A percentile compares a stretch with the other conserved stretches of the same genome.
These are phyloP conservation scores for Ophiostoma sp. DNA, from an alignment of 2,329 filamentous ascomycete genomes.

Conservation along the genomic window DNA sequence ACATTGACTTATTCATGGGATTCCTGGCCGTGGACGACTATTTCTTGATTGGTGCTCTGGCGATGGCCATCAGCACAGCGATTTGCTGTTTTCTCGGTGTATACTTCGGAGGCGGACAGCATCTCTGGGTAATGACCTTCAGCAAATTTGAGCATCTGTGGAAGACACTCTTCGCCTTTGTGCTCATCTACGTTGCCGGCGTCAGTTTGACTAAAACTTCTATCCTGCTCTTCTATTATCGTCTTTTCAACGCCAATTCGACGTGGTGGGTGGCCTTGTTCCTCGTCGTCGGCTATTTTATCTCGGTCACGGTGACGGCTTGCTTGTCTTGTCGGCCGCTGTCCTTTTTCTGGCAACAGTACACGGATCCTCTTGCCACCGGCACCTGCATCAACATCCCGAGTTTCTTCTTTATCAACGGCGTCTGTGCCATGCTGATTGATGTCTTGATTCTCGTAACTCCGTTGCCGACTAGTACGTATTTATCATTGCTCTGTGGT, in stretches of 20 bases:
- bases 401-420: background rate
- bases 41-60: background rate
- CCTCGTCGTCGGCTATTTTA: constrained; percentile 3
- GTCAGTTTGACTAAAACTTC: background rate
- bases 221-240: background rate
- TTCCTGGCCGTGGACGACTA: background rate
- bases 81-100: constrained; percentile 6
- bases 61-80: background rate
- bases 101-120: background rate
- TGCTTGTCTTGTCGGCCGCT: background rate
- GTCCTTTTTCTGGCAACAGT: constrained; percentile 1
- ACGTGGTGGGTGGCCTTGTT: background rate
- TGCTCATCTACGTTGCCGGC: background rate
- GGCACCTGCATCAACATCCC: constrained; percentile 7
- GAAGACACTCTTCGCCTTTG: constrained; percentile 1
- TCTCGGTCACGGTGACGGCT: background rate
- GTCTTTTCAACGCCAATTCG: background rate
- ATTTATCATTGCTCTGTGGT: too few species aligned
- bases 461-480: background rate
- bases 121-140: background rate
- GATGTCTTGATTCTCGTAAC: background rate
- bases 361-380: background rate
- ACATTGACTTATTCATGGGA: background rate
- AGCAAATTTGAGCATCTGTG: background rate
- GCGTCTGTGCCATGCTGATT: constrained; percentile 8